Evolutionary conservation across 768 basidiomycete genomes (phyloP), one percentile per base, ranked within the genome.

Genomic region (Tulasnella sp.): DNA sequence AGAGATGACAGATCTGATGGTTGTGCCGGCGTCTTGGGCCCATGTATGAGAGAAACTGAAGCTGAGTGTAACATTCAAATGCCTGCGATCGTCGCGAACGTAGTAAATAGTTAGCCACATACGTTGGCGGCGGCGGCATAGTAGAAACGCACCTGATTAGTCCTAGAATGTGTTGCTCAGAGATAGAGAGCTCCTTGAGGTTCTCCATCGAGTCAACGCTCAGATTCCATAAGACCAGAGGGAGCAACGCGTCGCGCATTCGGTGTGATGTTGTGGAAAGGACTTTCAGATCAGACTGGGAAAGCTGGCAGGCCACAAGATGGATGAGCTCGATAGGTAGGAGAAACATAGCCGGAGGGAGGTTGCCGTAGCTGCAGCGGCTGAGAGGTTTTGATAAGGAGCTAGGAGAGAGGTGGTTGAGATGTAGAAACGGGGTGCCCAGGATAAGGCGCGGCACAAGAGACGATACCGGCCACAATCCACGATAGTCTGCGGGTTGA

Each of bases 41-140:
- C 57, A 59, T 11, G 45, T 29, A 24, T 59, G 45, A 24, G 11
- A 59, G 57, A 59, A 59, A 24, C 49, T 45, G 46, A 59, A 24
- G 57, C 43, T 50, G 22, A 59, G 48, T 3, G 44, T 59, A 1
- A 59, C 48, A 42, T 12, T 49, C 11, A 59, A 45, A 31, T 49
- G 31, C 21, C 57, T 59, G 27, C 5, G 11, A n/a, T n/a, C n/a
- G n/a, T 25, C 29, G n/a, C n/a, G n/a, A 22, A 3, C 25, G 54
- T 11, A 15, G 41, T 45, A 38, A 15, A 38, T 38, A 43, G 19
- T 55, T 11, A 55, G 54, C 46, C n/a, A 7, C 50, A 29, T 9
- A 12, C 24, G 22, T 4, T 12, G 27, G 1, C 30, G 17, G 24
- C 22, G 10, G 7, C 17, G 19, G 12, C 5, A 7, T 27, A 12